These are phyloP conservation scores for Aspergillus sp. DNA, from an alignment of 2,329 filamentous ascomycete species.

Conservation along the genomic window DNA sequence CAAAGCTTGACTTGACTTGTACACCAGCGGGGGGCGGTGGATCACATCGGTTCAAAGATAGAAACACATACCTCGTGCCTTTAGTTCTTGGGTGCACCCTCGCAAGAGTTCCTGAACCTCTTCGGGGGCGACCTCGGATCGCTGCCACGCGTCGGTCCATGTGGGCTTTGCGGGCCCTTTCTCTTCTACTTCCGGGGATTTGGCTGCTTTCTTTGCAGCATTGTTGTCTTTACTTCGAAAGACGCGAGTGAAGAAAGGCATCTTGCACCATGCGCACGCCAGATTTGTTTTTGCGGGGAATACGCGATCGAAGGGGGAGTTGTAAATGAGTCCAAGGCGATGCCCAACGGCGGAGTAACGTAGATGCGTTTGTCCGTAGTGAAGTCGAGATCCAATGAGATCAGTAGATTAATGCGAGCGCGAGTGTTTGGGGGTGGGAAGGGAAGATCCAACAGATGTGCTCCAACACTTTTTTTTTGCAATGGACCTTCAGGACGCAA, in stretches of 20 bases:
- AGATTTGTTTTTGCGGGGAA: constrained; percentile 15
- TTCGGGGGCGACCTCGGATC: constrained; percentile 79
- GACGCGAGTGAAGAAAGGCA: constrained; percentile 62
- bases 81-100: constrained; percentile 86
- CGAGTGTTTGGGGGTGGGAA: not conserved
- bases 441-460: not conserved
- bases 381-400: constrained; percentile 1
- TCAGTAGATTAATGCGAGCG: not conserved
- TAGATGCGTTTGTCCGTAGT: not conserved
- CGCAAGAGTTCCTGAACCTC: constrained; percentile 87
- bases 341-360: constrained; percentile 13
- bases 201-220: constrained; percentile 61
- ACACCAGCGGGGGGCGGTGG: constrained; percentile 24
- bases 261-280: constrained; percentile 30
- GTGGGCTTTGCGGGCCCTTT: constrained; percentile 67
- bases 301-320: constrained; percentile 16
- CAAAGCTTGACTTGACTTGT: constrained; percentile 20
- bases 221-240: constrained; percentile 75
- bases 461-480: not conserved
- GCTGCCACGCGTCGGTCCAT: constrained; percentile 87
- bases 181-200: constrained; percentile 53
- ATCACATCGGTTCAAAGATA: constrained; percentile 11
- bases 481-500: not conserved
- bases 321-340: constrained; percentile 10
- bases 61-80: constrained; percentile 75